A percentile compares a stretch with the other conserved stretches of the same genome.
These are phyloP conservation scores for Botrytis porri DNA, from an alignment of 2,329 filamentous ascomycete genomes.

Conservation along the genomic window DNA sequence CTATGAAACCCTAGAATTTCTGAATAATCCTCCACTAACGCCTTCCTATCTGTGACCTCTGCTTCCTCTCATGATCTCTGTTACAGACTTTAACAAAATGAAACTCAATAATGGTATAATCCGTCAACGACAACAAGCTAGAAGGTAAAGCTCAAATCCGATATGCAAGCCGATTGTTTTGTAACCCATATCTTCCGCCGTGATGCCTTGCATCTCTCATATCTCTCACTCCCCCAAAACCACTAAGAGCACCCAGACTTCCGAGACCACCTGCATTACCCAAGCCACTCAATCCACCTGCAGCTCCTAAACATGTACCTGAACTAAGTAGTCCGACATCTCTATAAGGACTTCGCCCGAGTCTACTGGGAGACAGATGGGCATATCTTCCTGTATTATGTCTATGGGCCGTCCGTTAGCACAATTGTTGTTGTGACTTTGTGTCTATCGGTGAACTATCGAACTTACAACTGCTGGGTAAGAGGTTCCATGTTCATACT, in stretches of 20 bases:
- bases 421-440: background rate
- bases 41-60: background rate
- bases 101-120: background rate
- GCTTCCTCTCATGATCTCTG: background rate
- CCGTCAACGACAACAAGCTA: background rate
- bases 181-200: constrained; percentile 8
- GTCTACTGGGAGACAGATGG: background rate
- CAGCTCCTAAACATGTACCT: background rate
- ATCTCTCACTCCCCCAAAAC: constrained; percentile 6
- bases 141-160: background rate
- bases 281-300: background rate
- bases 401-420: background rate
- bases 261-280: background rate
- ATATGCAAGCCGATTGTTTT: background rate
- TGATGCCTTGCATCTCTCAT: constrained; percentile 9
- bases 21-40: background rate
- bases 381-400: background rate
- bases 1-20: constrained; percentile 9
- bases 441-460: background rate
- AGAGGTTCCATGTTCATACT: background rate
- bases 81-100: background rate
- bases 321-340: constrained; percentile 11
- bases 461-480: constrained; percentile 10
- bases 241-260: background rate
- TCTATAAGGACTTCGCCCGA: constrained; percentile 11